Percentiles rank a stretch among this genome's conserved stretches.
These are phyloP conservation scores for Amauroascus verrucosus DNA, from an alignment of 2,329 filamentous ascomycete species.

Conservation along the genomic window DNA sequence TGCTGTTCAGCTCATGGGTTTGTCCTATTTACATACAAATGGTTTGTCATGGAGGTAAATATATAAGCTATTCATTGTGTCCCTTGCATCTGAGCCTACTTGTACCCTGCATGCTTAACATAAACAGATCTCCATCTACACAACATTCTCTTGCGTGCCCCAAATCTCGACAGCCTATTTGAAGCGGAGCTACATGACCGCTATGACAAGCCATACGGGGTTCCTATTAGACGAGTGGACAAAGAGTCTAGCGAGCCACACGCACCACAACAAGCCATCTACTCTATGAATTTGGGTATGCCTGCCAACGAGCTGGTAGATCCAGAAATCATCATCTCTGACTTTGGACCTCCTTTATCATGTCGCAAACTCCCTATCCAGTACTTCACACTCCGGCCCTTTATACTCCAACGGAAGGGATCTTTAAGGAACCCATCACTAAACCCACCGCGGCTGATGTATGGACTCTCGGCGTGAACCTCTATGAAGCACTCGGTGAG, in stretches of 20 bases:
- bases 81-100: too few species aligned
- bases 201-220: constrained; percentile 18
- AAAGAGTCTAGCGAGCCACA: constrained; percentile 18
- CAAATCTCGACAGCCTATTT: constrained; percentile 16
- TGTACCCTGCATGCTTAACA: too few species aligned
- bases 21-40: constrained; percentile 18
- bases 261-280: constrained; percentile 17
- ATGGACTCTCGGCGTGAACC: constrained; percentile 18
- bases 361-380: constrained; percentile 17
- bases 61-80: background rate
- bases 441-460: constrained; percentile 19
- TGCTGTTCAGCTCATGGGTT: constrained; percentile 18
- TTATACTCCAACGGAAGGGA: constrained; percentile 18
- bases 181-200: constrained; percentile 18
- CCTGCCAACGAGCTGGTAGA: constrained; percentile 18
- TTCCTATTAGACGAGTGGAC: constrained; percentile 18
- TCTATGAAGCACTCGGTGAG: constrained; percentile 20
- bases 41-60: constrained; percentile 20
- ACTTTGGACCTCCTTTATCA: constrained; percentile 20
- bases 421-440: constrained; percentile 16
- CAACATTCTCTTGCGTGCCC: constrained; percentile 18
- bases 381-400: constrained; percentile 19
- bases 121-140: constrained; percentile 15
- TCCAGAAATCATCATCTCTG: constrained; percentile 20
- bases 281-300: constrained; percentile 18